Evolutionary conservation across 305 asterid species (phyloP).

Genomic region (Solanum hybrid): DNA sequence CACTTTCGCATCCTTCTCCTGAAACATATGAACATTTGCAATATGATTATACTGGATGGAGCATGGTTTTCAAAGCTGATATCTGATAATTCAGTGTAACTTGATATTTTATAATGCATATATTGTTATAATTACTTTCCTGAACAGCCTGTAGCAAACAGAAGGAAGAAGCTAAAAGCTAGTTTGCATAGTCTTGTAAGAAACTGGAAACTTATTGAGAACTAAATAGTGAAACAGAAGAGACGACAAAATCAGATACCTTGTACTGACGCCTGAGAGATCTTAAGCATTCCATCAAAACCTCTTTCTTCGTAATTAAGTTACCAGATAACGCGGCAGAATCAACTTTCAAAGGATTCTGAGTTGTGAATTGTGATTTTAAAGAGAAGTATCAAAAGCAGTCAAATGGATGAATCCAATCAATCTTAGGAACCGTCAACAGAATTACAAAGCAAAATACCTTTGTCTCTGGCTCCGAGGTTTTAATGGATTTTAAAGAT

Average conservation of each 20-base stretch:
- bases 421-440: too few species aligned
- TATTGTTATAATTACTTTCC: not conserved
- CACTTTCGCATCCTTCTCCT: slow-evolving; percentile 37
- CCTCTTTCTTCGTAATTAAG: slow-evolving; percentile 23
- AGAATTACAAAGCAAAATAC: too few species aligned
- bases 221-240: not conserved
- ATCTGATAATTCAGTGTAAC: not conserved
- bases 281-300: slow-evolving; percentile 58
- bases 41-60: not conserved
- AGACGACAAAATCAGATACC: slow-evolving; percentile 27
- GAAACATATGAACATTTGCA: not conserved
- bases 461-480: too few species aligned
- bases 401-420: too few species aligned
- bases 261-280: slow-evolving; percentile 49
- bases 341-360: slow-evolving; percentile 25
- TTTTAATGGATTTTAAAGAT: too few species aligned
- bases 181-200: not conserved
- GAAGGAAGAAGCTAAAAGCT: not conserved
- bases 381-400: too few species aligned
- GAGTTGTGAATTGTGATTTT: slow-evolving; percentile 11
- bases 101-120: not conserved
- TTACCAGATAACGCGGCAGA: slow-evolving; percentile 20
- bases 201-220: not conserved
- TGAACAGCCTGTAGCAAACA: not conserved
- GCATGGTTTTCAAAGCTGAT: not conserved